Evolutionary conservation across 495 filamentous ascomycete genomes (phyloP).

Genomic region (Aspergillus biplanus): DNA sequence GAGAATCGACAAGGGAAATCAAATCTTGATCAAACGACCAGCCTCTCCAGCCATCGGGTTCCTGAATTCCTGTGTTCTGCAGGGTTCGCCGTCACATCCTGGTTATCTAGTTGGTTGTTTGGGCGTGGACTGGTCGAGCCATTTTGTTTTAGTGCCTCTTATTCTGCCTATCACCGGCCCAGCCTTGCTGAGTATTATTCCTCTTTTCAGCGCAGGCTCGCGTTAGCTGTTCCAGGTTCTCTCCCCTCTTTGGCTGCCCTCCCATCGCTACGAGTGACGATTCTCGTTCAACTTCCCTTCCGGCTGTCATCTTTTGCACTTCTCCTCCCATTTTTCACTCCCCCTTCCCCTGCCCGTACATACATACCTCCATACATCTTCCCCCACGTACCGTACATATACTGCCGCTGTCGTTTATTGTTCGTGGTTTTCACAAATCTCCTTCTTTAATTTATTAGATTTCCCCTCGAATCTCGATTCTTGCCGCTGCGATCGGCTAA

Average conservation of each 20-base stretch:
- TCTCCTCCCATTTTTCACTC: background rate
- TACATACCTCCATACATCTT: constrained; percentile 7
- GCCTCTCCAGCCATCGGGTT: constrained; percentile 3
- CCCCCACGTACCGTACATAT: constrained; percentile 11
- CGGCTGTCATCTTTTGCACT: background rate
- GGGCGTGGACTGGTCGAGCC: background rate
- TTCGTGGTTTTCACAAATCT: background rate
- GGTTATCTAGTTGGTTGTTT: constrained; percentile 3
- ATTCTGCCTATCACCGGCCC: background rate
- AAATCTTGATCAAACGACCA: background rate
- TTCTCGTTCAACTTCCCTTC: background rate
- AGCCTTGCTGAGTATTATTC: background rate
- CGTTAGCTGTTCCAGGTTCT: constrained; percentile 2
- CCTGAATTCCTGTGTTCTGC: constrained; percentile 5
- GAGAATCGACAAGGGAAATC: background rate
- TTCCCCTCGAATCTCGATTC: constrained; percentile 7
- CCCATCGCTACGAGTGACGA: background rate
- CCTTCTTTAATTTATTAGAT: constrained; percentile 9
- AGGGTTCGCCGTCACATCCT: background rate
- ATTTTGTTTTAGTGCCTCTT: background rate
- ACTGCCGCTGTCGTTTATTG: background rate
- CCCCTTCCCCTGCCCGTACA: constrained; percentile 1
- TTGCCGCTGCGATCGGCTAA: background rate
- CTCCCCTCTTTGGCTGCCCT: background rate
- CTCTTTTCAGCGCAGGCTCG: background rate